A percentile compares a stretch with the other conserved stretches of the same genome.
phyloP scores from a whole-genome alignment of 2,329 filamentous ascomycete species.

The Hansfordia pulvinata region DNA sequence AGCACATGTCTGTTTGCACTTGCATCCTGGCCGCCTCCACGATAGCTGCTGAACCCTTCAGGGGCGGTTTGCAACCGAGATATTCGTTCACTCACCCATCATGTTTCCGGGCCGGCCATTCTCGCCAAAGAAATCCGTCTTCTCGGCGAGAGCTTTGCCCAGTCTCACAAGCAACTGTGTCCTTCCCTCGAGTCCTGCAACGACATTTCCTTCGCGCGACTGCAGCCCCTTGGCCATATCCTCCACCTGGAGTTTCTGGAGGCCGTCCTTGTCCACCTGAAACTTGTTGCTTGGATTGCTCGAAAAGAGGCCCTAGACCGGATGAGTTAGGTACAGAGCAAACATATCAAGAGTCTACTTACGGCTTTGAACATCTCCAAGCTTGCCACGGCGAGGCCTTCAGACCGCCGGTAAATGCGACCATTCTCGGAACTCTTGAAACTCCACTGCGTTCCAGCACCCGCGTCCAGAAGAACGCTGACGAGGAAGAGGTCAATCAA shows the following conservation, averaged over 20 bases:
- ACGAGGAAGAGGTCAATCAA: constrained; percentile 67
- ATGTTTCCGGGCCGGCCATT: constrained; percentile 85
- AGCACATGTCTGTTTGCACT: constrained; percentile 10
- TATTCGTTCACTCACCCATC: constrained; percentile 49
- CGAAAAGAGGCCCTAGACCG: constrained; percentile 61
- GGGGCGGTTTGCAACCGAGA: constrained; percentile 9
- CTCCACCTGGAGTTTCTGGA: constrained; percentile 61
- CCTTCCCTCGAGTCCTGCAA: constrained; percentile 76
- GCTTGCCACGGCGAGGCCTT: constrained; percentile 67
- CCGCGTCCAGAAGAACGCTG: constrained; percentile 74
- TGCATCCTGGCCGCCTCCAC: background rate
- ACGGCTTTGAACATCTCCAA: constrained; percentile 84
- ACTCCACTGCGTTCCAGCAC: constrained; percentile 79
- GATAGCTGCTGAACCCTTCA: constrained; percentile 4
- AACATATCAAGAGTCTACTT: constrained; percentile 7
- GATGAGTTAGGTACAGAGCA: constrained; percentile 6
- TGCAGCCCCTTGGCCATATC: constrained; percentile 73
- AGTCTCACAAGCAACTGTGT: constrained; percentile 67
- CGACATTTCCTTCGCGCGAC: constrained; percentile 63
- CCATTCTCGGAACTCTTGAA: constrained; percentile 59
- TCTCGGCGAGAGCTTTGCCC: constrained; percentile 58
- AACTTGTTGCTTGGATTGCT: constrained; percentile 68
- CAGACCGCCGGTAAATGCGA: constrained; percentile 4
- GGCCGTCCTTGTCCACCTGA: constrained; percentile 76
- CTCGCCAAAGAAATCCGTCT: constrained; percentile 71